Conservation (phyloP, 495 filamentous ascomycete genomes). For the Neurospora africana region DNA sequence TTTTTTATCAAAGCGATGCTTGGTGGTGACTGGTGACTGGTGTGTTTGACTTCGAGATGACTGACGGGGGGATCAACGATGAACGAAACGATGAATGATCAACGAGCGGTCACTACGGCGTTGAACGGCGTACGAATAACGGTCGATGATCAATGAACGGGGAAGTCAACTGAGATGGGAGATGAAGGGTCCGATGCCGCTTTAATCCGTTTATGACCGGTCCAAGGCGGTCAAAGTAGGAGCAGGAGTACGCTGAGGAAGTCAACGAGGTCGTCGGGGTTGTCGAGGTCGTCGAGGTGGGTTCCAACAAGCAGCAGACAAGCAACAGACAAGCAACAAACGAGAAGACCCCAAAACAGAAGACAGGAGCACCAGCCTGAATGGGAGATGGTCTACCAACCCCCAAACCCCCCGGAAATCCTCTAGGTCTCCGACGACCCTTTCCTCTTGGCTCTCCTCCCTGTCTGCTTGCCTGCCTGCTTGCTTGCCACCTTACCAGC, state of each 20-base stretch:
- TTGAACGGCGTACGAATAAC: background rate
- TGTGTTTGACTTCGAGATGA: background rate
- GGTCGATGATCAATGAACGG: background rate
- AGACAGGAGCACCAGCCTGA: background rate
- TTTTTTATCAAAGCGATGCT: background rate
- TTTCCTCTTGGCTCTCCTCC: background rate
- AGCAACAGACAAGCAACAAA: background rate
- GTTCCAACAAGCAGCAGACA: background rate
- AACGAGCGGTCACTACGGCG: background rate
- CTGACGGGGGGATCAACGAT: background rate
- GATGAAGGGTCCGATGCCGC: background rate
- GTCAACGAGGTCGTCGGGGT: background rate
- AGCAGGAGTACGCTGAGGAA: background rate
- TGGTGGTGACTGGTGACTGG: too few relatives aligned
- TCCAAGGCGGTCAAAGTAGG: background rate
- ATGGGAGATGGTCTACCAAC: background rate
- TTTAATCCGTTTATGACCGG: background rate
- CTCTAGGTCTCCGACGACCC: background rate
- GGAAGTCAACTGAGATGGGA: background rate
- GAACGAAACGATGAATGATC: background rate
- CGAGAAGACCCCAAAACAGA: background rate
- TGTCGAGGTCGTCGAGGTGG: background rate
- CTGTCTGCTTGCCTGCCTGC: background rate
- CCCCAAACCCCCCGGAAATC: background rate
- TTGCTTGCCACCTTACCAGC: background rate